phyloP scores from a whole-genome alignment of 2,329 filamentous ascomycete genomes.

The Phaeosphaeria sp. region DNA sequence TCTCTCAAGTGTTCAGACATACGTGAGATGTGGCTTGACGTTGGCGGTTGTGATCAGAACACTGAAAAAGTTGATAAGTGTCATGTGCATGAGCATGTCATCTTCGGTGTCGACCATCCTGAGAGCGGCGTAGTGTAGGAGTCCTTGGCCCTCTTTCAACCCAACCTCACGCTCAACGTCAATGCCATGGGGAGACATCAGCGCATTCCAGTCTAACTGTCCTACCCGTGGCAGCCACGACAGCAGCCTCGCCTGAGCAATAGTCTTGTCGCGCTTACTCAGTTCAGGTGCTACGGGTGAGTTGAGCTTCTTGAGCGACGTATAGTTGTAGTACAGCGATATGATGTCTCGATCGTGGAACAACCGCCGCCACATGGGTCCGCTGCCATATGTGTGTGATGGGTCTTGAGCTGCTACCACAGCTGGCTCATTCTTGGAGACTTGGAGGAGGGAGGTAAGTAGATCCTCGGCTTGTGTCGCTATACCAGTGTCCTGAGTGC shows the following conservation, averaged over 20 bases:
- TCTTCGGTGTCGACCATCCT: constrained; percentile 63
- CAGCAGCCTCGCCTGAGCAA: constrained; percentile 67
- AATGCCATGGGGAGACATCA: constrained; percentile 59
- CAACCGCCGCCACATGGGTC: constrained; percentile 66
- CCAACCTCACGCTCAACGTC: constrained; percentile 58
- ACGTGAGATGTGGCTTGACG: constrained; percentile 38
- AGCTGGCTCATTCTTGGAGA: constrained; percentile 48
- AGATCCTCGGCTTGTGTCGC: constrained; percentile 62
- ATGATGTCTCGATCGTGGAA: constrained; percentile 68
- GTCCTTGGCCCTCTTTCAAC: constrained; percentile 41
- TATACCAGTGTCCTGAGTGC: constrained; percentile 61
- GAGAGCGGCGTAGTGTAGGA: constrained; percentile 63
- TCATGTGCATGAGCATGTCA: constrained; percentile 68
- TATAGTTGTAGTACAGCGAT: constrained; percentile 62
- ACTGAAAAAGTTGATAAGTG: constrained; percentile 64
- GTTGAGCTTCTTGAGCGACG: constrained; percentile 53
- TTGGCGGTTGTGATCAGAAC: constrained; percentile 58
- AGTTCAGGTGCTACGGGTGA: constrained; percentile 44
- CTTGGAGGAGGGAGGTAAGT: constrained; percentile 60
- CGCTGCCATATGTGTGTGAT: constrained; percentile 37
- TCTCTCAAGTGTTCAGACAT: constrained; percentile 10
- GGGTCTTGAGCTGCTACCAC: constrained; percentile 48
- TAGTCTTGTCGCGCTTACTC: constrained; percentile 61
- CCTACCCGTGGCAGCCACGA: constrained; percentile 64
- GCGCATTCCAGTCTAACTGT: constrained; percentile 61